Evolutionary conservation across 345 rosid genomes (phyloP).

Genomic region (Brassica nigra): DNA sequence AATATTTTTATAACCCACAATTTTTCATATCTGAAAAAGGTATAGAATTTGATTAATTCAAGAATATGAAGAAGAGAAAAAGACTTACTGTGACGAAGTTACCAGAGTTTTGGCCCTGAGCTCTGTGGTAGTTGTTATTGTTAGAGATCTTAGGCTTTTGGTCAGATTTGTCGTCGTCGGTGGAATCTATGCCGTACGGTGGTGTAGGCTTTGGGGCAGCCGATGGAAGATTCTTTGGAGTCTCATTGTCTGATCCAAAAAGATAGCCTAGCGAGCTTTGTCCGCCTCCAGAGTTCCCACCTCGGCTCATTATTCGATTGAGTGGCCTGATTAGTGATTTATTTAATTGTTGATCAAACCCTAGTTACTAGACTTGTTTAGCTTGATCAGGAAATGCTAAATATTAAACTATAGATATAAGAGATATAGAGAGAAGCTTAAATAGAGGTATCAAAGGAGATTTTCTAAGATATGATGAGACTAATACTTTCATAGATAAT

Average conservation of each 20-base stretch:
- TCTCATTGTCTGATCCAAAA: conserved; percentile 59
- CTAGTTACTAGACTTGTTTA: conserved; percentile 19
- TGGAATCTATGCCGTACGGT: conserved; percentile 65
- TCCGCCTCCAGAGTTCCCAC: conserved; percentile 74
- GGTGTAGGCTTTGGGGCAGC: conserved; percentile 49
- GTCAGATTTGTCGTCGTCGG: conserved; percentile 20
- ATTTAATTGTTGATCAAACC: neutral
- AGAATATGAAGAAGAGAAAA: neutral
- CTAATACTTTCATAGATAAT: neutral
- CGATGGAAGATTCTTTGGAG: conserved; percentile 46
- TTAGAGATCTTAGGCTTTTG: conserved; percentile 40
- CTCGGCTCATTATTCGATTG: conserved; percentile 56
- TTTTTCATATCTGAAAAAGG: neutral
- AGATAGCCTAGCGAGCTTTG: conserved; percentile 81
- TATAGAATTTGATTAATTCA: neutral
- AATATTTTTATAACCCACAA: neutral
- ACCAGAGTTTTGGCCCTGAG: conserved; percentile 64
- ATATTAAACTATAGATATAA: neutral
- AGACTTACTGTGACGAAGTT: conserved; percentile 69
- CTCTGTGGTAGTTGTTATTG: conserved; percentile 59
- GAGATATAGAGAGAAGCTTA: conserved; percentile 17
- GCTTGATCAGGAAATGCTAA: neutral
- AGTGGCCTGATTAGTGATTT: neutral
- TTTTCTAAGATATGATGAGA: neutral
- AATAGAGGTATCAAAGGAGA: neutral